These are phyloP conservation scores for Nidula niveotomentosa DNA, from an alignment of 1,284 basidiomycete species.

Conservation along the genomic window DNA sequence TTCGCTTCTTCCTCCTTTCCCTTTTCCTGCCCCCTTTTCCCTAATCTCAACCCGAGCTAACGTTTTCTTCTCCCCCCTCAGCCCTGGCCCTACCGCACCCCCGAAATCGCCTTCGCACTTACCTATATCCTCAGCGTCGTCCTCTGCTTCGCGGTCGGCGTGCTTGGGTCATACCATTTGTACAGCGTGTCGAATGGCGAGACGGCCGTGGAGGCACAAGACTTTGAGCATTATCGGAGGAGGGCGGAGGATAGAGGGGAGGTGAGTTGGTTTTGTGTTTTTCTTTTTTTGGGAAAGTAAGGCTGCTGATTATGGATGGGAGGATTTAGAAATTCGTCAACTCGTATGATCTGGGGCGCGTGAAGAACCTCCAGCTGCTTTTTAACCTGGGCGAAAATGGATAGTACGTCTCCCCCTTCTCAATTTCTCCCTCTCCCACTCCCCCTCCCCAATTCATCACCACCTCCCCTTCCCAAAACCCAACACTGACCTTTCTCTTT, in stretches of 20 bases:
- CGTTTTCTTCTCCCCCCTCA: conserved; percentile 15
- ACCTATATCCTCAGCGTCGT: conserved; percentile 79
- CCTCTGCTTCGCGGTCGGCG: conserved; percentile 74
- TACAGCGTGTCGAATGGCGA: conserved; percentile 78
- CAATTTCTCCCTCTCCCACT: not conserved
- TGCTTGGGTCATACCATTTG: conserved; percentile 85
- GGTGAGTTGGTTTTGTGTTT: conserved; percentile 35
- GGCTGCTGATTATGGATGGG: conserved; percentile 27
- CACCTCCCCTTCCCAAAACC: too few species aligned
- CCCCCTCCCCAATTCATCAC: not conserved
- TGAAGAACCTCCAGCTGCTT: conserved; percentile 79
- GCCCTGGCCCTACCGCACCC: conserved; percentile 68
- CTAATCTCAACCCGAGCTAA: not conserved
- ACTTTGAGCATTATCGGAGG: conserved; percentile 79
- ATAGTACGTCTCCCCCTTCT: conserved; percentile 58
- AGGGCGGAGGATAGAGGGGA: conserved; percentile 72
- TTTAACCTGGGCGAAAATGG: conserved; percentile 84
- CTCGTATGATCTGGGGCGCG: conserved; percentile 87
- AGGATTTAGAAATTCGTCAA: conserved; percentile 66
- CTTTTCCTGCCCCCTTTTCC: not conserved
- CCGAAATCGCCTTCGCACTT: conserved; percentile 71
- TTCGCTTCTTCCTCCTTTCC: not conserved
- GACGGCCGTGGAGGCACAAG: conserved; percentile 90
- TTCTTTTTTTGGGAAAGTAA: conserved; percentile 1
- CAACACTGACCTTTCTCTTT: too few species aligned